Base-by-base conservation (phyloP, 306 rosid species). In the Prunus armeniaca region DNA sequence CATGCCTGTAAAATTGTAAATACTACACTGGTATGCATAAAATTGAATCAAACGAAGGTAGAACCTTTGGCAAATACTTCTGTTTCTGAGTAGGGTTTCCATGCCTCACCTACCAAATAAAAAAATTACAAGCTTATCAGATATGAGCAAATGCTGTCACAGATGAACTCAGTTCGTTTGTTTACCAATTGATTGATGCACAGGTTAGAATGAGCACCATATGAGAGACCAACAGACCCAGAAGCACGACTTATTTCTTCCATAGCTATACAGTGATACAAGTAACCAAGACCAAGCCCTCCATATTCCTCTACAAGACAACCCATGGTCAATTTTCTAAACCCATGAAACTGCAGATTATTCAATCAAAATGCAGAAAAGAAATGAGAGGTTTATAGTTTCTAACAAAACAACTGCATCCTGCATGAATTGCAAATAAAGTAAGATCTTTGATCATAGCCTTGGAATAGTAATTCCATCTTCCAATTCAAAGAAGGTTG, bases 181-280 rank as follows among this genome's bases (percentile, higher is more conserved):
- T 64, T 78, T 90, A 91, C 98, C 98, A 94, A 87, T 76, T 94
- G 98, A 84, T 94, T 94, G 81, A 94, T 81, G 81, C 97, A 94
- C 81, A 94, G 76, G 85, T 94, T 94, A 68, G 97, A 94, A 88
- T 94, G 98, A 78, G 97, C 97, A 80, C 97, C 98, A 49, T 89
- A 94, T 58, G 97, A 92, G 78, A 92, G 98, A 34, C 89, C 96
- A 79, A 94, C 98, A n/a, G 97, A 94, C 49, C 79, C 98, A 61
- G 98, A 94, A 83, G 98, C 98, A 73, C 98, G 91, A 75, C 97
- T 94, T 79, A 93, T 87, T 88, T 94, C 98, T 89, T 94, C 98
- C 93, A 94, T 82, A 61, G 96, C 95, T 65, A 94, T 86, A 84
- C 97, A 94, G 80, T 94, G 98, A 82, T 91, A 94, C 83, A 90